Evolutionary conservation across 2,329 filamentous ascomycete species (phyloP).

Genomic region (Phaeosphaeria sp.): DNA sequence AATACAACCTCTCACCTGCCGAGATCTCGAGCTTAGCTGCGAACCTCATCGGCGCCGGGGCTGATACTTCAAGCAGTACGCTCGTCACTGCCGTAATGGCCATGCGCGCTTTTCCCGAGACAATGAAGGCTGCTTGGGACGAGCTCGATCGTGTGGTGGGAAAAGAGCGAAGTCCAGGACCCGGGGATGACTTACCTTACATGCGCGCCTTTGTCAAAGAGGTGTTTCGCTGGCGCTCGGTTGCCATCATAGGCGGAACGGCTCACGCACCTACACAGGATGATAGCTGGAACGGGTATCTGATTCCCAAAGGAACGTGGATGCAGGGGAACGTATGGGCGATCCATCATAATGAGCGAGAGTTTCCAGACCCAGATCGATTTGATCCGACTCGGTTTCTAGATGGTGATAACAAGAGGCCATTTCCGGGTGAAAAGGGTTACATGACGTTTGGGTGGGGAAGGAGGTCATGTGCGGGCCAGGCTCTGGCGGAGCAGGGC

Average conservation of each 20-base stretch:
- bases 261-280: constrained; percentile 59
- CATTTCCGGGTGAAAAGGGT: constrained; percentile 53
- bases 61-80: constrained; percentile 41
- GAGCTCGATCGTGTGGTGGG: constrained; percentile 45
- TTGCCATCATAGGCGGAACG: constrained; percentile 53
- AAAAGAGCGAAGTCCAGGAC: constrained; percentile 36
- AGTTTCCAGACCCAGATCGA: constrained; percentile 46
- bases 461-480: constrained; percentile 63
- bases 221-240: constrained; percentile 45
- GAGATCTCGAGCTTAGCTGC: constrained; percentile 42
- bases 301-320: constrained; percentile 54
- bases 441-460: constrained; percentile 64
- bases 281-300: constrained; percentile 58
- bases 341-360: constrained; percentile 49
- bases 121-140: constrained; percentile 38
- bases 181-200: constrained; percentile 45
- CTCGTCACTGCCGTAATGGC: constrained; percentile 42
- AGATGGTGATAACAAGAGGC: constrained; percentile 29
- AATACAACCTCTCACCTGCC: constrained; percentile 34
- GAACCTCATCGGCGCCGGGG: constrained; percentile 42
- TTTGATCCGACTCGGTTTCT: constrained; percentile 43
- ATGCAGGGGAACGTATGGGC: constrained; percentile 50
- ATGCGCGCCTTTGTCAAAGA: constrained; percentile 50
- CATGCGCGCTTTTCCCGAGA: constrained; percentile 43
- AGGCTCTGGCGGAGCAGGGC: constrained; percentile 65